Evolutionary conservation across 2,329 filamentous ascomycete species (phyloP).

Genomic region (Lithohypha guttulata): DNA sequence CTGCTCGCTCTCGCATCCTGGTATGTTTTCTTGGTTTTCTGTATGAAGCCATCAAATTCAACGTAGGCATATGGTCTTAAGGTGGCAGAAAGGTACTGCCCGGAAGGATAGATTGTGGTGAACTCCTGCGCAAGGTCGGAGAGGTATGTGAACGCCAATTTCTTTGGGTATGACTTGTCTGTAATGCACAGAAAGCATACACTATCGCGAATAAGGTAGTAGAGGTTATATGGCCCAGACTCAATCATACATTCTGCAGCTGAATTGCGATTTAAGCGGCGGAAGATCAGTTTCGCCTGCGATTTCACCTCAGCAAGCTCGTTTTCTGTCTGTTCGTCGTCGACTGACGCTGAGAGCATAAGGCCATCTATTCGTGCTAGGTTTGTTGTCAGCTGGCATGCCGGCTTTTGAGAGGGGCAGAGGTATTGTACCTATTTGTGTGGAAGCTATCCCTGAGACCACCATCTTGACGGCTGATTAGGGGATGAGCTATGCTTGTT

Average conservation of each 20-base stretch:
- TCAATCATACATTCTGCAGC: conserved; percentile 90
- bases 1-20: conserved; percentile 81
- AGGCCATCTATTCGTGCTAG: conserved; percentile 46
- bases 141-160: conserved; percentile 97
- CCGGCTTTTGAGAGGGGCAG: not conserved
- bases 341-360: conserved; percentile 87
- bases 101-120: conserved; percentile 64
- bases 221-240: conserved; percentile 68
- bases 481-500: not conserved
- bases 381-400: not conserved
- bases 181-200: conserved; percentile 90
- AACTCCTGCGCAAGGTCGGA: conserved; percentile 87
- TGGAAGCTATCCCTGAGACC: conserved; percentile 9
- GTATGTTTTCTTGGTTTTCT: conserved; percentile 85
- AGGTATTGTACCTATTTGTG: conserved; percentile 5
- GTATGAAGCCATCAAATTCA: conserved; percentile 96
- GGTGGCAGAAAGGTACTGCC: conserved; percentile 61
- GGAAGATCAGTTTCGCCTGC: conserved; percentile 82
- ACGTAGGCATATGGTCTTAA: conserved; percentile 92
- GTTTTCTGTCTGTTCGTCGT: conserved; percentile 68
- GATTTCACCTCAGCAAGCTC: conserved; percentile 78
- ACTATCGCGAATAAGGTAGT: conserved; percentile 73
- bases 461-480: conserved; percentile 4
- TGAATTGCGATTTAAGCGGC: conserved; percentile 76
- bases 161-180: conserved; percentile 88